Evolutionary conservation across 2,329 filamentous ascomycete genomes (phyloP).

Genomic region (Fusarium sp.): DNA sequence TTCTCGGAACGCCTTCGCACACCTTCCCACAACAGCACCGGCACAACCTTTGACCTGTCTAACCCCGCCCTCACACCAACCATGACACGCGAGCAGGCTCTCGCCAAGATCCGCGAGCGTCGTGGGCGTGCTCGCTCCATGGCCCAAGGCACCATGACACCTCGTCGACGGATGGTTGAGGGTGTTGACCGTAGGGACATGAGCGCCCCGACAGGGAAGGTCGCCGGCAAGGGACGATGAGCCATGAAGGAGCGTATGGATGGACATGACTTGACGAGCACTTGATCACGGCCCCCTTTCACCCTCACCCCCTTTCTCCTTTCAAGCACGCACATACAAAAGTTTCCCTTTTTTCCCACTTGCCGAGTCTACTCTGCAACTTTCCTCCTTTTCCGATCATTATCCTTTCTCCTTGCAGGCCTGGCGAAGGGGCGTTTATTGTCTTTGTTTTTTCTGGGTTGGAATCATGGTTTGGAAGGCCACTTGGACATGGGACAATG

Average conservation of each 20-base stretch:
- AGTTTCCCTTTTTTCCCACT: conserved; percentile 13
- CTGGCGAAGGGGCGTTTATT: conserved; percentile 41
- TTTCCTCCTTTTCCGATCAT: conserved; percentile 4
- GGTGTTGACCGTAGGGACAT: conserved; percentile 60
- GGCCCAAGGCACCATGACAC: conserved; percentile 70
- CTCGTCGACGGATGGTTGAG: conserved; percentile 66
- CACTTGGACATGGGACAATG: conserved; percentile 17
- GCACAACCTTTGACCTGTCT: conserved; percentile 61
- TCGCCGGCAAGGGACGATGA: conserved; percentile 39
- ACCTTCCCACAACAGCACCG: conserved; percentile 54
- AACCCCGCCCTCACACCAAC: conserved; percentile 73
- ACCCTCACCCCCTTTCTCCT: neutral
- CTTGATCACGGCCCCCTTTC: conserved; percentile 15
- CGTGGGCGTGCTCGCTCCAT: conserved; percentile 78
- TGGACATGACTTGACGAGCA: conserved; percentile 41
- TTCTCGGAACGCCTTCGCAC: conserved; percentile 60
- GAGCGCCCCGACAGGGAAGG: conserved; percentile 59
- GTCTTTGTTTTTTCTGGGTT: conserved; percentile 7
- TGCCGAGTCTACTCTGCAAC: neutral
- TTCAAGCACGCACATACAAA: conserved; percentile 16
- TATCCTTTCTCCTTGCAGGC: conserved; percentile 33
- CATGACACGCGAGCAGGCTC: conserved; percentile 78
- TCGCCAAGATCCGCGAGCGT: conserved; percentile 80
- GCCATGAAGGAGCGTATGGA: conserved; percentile 3
- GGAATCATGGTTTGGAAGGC: conserved; percentile 6